These are phyloP conservation scores for Sordaria brevicollis DNA, from an alignment of 495 filamentous ascomycete species.

Conservation along the genomic window DNA sequence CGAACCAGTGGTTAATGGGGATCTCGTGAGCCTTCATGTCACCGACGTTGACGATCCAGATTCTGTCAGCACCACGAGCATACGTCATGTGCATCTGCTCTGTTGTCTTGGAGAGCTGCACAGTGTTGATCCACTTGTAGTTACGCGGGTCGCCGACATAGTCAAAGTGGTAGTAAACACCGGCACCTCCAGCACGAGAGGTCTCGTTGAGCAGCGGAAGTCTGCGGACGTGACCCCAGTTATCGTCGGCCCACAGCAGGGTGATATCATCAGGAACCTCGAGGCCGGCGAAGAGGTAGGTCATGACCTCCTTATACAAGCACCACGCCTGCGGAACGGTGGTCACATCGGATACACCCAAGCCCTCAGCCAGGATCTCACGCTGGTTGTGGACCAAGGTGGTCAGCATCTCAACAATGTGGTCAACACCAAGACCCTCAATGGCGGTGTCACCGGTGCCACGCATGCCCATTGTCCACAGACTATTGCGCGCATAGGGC, in stretches of 20 bases:
- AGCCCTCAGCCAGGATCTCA: constrained; percentile 43
- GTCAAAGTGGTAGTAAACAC: constrained; percentile 73
- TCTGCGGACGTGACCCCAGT: constrained; percentile 59
- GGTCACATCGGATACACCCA: constrained; percentile 37
- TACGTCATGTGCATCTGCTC: constrained; percentile 57
- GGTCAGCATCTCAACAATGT: constrained; percentile 47
- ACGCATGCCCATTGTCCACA: constrained; percentile 67
- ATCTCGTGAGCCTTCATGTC: constrained; percentile 63
- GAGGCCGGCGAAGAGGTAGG: constrained; percentile 55
- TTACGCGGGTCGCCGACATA: constrained; percentile 55
- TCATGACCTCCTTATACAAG: constrained; percentile 61
- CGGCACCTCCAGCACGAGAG: constrained; percentile 50
- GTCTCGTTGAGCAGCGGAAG: constrained; percentile 55
- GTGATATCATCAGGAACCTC: constrained; percentile 63
- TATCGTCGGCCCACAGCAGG: constrained; percentile 67
- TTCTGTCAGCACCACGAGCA: constrained; percentile 49
- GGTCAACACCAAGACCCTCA: constrained; percentile 40
- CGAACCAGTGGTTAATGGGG: constrained; percentile 57
- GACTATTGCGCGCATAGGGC: constrained; percentile 48
- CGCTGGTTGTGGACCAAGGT: constrained; percentile 50
- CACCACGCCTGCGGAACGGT: constrained; percentile 64
- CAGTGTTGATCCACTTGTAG: constrained; percentile 67
- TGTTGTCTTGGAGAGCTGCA: constrained; percentile 53
- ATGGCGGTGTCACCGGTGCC: constrained; percentile 57
- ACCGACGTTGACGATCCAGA: constrained; percentile 72